Evolutionary conservation across 2,329 filamentous ascomycete genomes (phyloP), one percentile per base, ranked within the genome.

Genomic region (Dryadomyces sulphureus): DNA sequence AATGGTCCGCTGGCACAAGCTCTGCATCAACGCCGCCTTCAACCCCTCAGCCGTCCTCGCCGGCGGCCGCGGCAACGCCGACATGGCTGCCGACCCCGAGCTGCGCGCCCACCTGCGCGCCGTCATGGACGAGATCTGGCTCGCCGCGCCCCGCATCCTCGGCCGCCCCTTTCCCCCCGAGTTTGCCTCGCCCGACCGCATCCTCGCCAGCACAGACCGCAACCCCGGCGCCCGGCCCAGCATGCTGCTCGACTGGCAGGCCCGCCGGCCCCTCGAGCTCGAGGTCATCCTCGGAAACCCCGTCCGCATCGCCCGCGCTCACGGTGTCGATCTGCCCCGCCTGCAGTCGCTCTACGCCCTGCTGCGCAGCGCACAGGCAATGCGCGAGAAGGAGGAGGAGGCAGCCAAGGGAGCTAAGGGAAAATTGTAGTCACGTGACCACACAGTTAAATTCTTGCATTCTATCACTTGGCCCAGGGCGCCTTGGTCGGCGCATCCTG

Each of bases 1-100:
- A 60, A 72, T 77, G 38, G 73, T 85, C 17, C 69, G 81, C 21
- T 86, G 81, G 81, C 81, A 85, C 60, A 86, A 86, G 60, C 74
- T 85, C 50, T 80, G 78, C 54, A 84, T 86, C 65, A 86, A 86
- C 59, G 78, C 80, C 0, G 75, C 78, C 44, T 82, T 85, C 71
- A 86, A 86, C 62, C 80, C 81, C 0, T 79, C 76, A 1, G 77
- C 80, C 2, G 79, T 85, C 7, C 68, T 86, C 0, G 75, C 73
- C 1, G 77, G 78, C 12, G 78, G 79, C 1, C 65, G 70, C 2
- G 72, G 75, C 45, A 85, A 85, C 56, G 71, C 76, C 40, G 72
- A 73, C 50, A 84, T 86, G 76, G 68, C 52, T 2, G 61, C 63
- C 12, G 80, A 85, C 53, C 59, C 72, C 0, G 79, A 84, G 56